These are phyloP conservation scores for Elaeis guineensis DNA, from an alignment of 176 grass and related monocot genomes.

Conservation along the genomic window DNA sequence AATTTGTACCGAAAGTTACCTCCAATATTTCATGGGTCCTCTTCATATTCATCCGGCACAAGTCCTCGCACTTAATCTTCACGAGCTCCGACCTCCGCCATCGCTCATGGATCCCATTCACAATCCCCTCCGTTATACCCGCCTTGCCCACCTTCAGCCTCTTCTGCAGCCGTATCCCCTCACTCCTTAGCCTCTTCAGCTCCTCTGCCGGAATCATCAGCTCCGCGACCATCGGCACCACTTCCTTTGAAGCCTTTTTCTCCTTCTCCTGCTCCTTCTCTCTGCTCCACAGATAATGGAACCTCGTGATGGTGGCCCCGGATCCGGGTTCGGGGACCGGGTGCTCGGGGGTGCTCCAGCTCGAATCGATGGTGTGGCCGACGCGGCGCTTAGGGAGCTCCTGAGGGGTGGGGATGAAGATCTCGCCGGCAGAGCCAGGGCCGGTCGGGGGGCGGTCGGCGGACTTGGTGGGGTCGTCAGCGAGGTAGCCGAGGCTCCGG, in stretches of 20 bases:
- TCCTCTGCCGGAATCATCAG: slow-evolving; percentile 44
- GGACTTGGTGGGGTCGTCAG: slow-evolving; percentile 1
- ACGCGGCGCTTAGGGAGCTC: slow-evolving; percentile 52
- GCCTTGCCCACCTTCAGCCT: slow-evolving; percentile 69
- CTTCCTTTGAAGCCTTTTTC: background rate
- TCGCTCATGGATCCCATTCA: slow-evolving; percentile 84
- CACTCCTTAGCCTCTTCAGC: slow-evolving; percentile 50
- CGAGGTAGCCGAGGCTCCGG: slow-evolving; percentile 64
- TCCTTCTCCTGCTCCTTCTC: slow-evolving; percentile 20
- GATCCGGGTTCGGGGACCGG: slow-evolving; percentile 20
- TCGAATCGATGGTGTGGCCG: slow-evolving; percentile 60
- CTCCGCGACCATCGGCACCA: slow-evolving; percentile 47
- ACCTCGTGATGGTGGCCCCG: slow-evolving; percentile 11
- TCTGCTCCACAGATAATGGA: slow-evolving; percentile 16
- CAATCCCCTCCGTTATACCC: slow-evolving; percentile 70
- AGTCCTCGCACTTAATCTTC: slow-evolving; percentile 70
- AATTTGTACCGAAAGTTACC: slow-evolving; percentile 31
- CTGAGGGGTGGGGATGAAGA: slow-evolving; percentile 62
- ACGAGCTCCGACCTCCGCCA: slow-evolving; percentile 72
- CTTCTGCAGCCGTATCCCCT: slow-evolving; percentile 44
- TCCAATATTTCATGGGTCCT: slow-evolving; percentile 82
- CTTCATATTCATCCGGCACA: slow-evolving; percentile 87
- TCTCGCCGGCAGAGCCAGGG: slow-evolving; percentile 47
- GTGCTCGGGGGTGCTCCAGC: slow-evolving; percentile 52
- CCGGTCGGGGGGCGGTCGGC: background rate